These are phyloP conservation scores for Leccinum pachyderme DNA, from an alignment of 1,284 basidiomycete species.

Conservation along the genomic window DNA sequence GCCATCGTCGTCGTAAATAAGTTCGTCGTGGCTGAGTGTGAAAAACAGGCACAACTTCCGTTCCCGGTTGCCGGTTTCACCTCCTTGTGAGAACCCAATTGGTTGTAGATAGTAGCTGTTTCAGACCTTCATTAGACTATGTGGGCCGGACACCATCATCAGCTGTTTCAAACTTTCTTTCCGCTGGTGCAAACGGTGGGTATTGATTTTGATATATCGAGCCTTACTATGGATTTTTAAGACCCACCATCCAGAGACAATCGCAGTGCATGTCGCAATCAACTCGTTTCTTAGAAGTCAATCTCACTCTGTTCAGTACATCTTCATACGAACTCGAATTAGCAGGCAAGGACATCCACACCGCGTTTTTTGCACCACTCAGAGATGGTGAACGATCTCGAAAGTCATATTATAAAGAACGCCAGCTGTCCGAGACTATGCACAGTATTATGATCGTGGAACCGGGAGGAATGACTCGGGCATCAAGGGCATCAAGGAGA, in stretches of 20 bases:
- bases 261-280: background rate
- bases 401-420: too few relatives aligned
- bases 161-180: background rate
- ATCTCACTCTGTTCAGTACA: background rate
- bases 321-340: background rate
- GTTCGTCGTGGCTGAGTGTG: slow-evolving; percentile 2
- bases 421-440: background rate
- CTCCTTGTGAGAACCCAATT: too few relatives aligned
- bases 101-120: too few relatives aligned
- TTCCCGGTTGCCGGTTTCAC: too few relatives aligned
- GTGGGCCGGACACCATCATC: too few relatives aligned
- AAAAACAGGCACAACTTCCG: background rate
- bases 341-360: background rate
- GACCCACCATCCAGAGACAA: background rate
- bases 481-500: too few relatives aligned
- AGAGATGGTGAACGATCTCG: background rate
- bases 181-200: background rate
- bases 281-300: background rate
- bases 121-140: too few relatives aligned
- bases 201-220: background rate
- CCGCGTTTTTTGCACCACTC: background rate
- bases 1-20: slow-evolving; percentile 44
- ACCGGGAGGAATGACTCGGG: too few relatives aligned
- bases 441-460: too few relatives aligned
- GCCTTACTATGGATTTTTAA: background rate